Evolutionary conservation across 306 rosid genomes (phyloP).

Genomic region (Cucurbita ficifolia): DNA sequence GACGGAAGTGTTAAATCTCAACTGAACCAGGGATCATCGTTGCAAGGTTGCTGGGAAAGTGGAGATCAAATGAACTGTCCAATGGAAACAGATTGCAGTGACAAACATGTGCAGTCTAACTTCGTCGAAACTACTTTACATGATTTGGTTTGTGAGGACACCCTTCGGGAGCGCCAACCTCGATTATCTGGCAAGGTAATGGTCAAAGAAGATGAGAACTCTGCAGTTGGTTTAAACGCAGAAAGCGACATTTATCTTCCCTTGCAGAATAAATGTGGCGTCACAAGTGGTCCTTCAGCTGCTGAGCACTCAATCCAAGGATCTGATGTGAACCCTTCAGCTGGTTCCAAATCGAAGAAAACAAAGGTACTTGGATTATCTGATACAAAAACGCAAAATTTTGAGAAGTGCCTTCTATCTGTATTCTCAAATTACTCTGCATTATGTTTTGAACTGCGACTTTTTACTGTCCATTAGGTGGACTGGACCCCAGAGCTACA

Average conservation of each 20-base stretch:
- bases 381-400: not conserved
- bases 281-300: not conserved
- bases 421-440: too few species aligned
- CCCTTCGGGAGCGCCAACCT: conserved; percentile 21
- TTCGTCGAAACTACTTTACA: conserved; percentile 54
- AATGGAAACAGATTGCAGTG: conserved; percentile 51
- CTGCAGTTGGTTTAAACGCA: conserved; percentile 25
- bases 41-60: conserved; percentile 64
- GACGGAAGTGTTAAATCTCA: conserved; percentile 61
- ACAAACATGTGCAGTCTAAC: conserved; percentile 53
- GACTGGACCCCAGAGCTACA: conserved; percentile 84
- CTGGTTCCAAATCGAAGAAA: conserved; percentile 50
- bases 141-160: conserved; percentile 25
- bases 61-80: conserved; percentile 59
- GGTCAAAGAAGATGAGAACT: conserved; percentile 38
- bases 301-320: not conserved
- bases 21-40: conserved; percentile 47
- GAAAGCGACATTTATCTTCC: conserved; percentile 17
- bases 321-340: conserved; percentile 21
- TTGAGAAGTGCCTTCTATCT: not conserved
- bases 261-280: conserved; percentile 14
- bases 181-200: conserved; percentile 6
- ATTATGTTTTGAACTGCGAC: not conserved
- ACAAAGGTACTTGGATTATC: conserved; percentile 37
- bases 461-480: conserved; percentile 31